Percentiles rank a stretch among this genome's conserved stretches.
phyloP scores from a whole-genome alignment of 2,329 filamentous ascomycete species.

The Hypoxylon sp. region DNA sequence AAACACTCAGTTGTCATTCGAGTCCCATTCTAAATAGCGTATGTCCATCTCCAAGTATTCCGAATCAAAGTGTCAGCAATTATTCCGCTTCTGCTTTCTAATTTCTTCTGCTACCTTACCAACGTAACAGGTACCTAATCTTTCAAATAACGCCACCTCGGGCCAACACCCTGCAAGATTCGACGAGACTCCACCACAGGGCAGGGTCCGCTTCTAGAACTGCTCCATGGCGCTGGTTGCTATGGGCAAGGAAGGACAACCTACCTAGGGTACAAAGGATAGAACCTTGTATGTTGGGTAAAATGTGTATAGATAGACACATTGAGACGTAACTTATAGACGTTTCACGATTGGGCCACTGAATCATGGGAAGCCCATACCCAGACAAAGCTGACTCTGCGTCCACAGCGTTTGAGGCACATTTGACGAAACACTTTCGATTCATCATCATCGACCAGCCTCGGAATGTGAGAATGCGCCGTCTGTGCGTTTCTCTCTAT shows the following conservation, averaged over 20 bases:
- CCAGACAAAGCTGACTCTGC: slow-evolving; percentile 15
- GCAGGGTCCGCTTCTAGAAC: slow-evolving; percentile 34
- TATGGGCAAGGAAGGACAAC: neutral
- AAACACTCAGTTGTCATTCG: neutral
- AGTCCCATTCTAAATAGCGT: neutral
- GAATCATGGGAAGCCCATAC: neutral
- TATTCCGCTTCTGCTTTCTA: neutral
- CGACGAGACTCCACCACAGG: slow-evolving; percentile 13
- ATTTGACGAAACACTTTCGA: slow-evolving; percentile 32
- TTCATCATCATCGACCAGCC: slow-evolving; percentile 32
- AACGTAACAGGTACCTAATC: neutral
- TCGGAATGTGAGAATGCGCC: slow-evolving; percentile 32
- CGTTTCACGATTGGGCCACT: slow-evolving; percentile 12
- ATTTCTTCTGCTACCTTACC: neutral
- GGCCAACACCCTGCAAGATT: slow-evolving; percentile 31
- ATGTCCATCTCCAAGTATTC: neutral
- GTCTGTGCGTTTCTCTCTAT: slow-evolving; percentile 34
- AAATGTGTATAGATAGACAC: neutral
- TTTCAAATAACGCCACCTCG: slow-evolving; percentile 1
- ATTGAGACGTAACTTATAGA: neutral
- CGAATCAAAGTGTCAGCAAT: neutral
- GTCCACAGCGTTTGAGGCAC: slow-evolving; percentile 27
- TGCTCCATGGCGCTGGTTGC: slow-evolving; percentile 5
- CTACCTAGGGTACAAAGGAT: slow-evolving; percentile 10
- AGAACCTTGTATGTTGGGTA: neutral